Conservation (phyloP, 2,329 filamentous ascomycete genomes). For the Corynespora cassiicola region DNA sequence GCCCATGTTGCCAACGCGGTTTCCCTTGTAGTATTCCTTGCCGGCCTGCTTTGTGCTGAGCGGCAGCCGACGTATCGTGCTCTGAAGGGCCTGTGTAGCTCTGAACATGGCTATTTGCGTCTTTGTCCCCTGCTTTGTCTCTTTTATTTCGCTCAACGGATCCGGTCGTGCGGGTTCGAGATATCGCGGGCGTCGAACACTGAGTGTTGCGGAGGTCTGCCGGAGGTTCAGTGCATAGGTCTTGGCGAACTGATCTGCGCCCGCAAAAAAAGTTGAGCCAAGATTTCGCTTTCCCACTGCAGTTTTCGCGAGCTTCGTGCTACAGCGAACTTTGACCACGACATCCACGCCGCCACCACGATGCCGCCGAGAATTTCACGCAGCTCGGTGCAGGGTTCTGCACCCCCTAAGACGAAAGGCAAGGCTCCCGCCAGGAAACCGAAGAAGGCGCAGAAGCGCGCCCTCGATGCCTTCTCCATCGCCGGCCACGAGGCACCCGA, state of each 20-base stretch:
- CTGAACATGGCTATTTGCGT: no score
- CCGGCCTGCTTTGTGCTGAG: constrained; percentile 93
- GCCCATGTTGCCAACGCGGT: constrained; percentile 86
- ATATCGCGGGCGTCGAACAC: no score
- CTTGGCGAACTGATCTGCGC: constrained; percentile 21
- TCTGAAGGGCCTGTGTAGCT: constrained; percentile 71
- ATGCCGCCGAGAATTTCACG: constrained; percentile 56
- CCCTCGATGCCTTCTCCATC: constrained; percentile 69
- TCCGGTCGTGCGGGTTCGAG: no score
- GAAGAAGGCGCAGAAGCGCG: constrained; percentile 59
- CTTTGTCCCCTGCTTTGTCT: no score
- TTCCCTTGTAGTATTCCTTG: constrained; percentile 98
- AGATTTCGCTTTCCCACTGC: no score
- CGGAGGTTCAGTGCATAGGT: no score
- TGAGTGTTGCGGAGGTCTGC: no score
- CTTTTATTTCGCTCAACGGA: no score
- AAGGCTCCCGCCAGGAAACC: constrained; percentile 45
- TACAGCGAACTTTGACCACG: constrained; percentile 3
- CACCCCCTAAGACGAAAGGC: constrained; percentile 38
- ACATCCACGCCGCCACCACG: constrained; percentile 22
- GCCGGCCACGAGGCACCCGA: constrained; percentile 65
- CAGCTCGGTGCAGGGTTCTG: constrained; percentile 37
- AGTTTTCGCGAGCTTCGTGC: no score
- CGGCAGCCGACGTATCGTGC: constrained; percentile 74
- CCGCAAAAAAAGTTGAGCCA: constrained; percentile 27